Base-by-base conservation (phyloP, 1,139 yeast genomes). In the Pichiaceae sp. region DNA sequence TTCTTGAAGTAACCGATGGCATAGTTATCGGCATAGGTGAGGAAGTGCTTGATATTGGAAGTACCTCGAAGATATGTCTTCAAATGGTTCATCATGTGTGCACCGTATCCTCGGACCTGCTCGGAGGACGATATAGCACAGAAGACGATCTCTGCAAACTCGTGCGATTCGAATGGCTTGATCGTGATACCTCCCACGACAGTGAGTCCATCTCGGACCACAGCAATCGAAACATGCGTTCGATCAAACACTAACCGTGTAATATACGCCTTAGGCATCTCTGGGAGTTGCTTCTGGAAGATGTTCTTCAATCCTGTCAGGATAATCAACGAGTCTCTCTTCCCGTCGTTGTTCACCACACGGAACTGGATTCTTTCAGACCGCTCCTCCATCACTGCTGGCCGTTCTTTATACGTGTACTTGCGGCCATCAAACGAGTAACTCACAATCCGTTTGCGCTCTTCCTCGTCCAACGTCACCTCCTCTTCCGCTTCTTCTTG, bases 111-210 rank as follows among this genome's bases (percentile, higher is more conserved):
- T 45, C 96, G 66, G 19, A 93, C 98, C 63, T 91, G 99, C 57
- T 91, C 98, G 0, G 96, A 86, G 3, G 96, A 86, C 30, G 95
- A 82, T 40, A 91, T 91, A 20, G 99, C 99, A 70, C 96, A 91
- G 53, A 91, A 91, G 18, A 93, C 99, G 63, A 91, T 91, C 60
- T 91, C 99, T 1, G 98, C 99, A 68, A 91, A 93, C 50, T 76
- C 81, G 42, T 96, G 72, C 39, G 78, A 76, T 53, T 86, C 84
- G 60, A 91, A 91, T 2, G 99, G 98, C 41, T 96, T 70, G 55
- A 85, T 89, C 0, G 99, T 93, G 38, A 91, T 89, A 3, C 99
- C 99, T 29, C 99, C 99, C 2, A 91, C 97, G 21, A 91, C 98
- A 0, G 95, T 85, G 47, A 91, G 62, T 11, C 96, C 96, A 49